phyloP scores from a whole-genome alignment of 2,329 filamentous ascomycete species.

The Mycosphaerella sp. region DNA sequence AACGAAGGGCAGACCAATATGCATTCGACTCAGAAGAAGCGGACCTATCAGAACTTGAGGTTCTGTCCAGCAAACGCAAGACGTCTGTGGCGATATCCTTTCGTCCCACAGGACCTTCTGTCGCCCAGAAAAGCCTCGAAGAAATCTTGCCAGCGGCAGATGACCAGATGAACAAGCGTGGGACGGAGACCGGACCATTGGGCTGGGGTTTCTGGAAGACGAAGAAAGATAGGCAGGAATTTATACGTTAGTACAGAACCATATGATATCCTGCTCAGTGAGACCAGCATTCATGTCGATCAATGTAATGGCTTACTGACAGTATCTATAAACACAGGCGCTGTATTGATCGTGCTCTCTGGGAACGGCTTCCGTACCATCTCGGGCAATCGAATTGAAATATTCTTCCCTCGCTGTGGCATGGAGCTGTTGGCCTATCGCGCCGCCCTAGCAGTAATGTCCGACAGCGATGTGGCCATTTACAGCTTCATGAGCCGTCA shows the following conservation, averaged over 20 bases:
- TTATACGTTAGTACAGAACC: constrained; percentile 16
- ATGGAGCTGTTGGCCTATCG: constrained; percentile 5
- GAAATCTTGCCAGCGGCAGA: constrained; percentile 10
- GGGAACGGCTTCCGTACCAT: constrained; percentile 15
- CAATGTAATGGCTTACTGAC: constrained; percentile 1
- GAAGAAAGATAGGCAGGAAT: constrained; percentile 14
- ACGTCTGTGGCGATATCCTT: neutral
- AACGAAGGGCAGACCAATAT: neutral
- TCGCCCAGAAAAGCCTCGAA: constrained; percentile 7
- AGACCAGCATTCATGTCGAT: neutral
- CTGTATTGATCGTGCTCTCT: constrained; percentile 16
- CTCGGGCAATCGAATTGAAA: constrained; percentile 2
- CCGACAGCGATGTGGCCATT: constrained; percentile 4
- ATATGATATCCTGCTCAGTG: neutral
- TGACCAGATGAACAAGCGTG: neutral
- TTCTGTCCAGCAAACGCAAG: neutral
- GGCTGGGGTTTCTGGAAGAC: constrained; percentile 14
- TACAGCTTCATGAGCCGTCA: constrained; percentile 5
- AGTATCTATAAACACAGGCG: neutral
- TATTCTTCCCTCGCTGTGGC: constrained; percentile 10
- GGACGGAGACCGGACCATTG: neutral
- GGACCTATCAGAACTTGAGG: neutral
- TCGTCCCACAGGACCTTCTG: neutral
- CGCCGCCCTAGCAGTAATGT: constrained; percentile 14
- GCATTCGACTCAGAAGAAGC: neutral